These are phyloP conservation scores for Aspergillus incahuasiensis DNA, from an alignment of 495 filamentous ascomycete species.

Conservation along the genomic window DNA sequence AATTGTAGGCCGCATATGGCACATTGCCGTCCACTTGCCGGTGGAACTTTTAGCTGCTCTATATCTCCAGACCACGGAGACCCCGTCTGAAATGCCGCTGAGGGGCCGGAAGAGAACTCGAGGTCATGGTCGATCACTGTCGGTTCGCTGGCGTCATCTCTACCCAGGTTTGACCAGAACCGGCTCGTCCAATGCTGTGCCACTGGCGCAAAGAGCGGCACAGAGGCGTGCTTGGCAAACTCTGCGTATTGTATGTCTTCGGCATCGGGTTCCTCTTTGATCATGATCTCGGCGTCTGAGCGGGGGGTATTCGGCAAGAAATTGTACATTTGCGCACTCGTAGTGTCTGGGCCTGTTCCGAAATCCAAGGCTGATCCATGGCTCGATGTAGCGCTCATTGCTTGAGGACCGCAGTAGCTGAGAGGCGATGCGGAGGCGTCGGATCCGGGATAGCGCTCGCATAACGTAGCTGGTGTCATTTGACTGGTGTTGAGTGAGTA, in stretches of 20 bases:
- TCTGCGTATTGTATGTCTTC: slow-evolving; percentile 10
- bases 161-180: not conserved
- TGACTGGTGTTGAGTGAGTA: slow-evolving; percentile 18
- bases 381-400: slow-evolving; percentile 23
- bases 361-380: slow-evolving; percentile 23
- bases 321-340: slow-evolving; percentile 7
- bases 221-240: not conserved
- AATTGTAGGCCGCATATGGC: slow-evolving; percentile 74
- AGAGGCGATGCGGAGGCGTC: slow-evolving; percentile 22
- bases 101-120: not conserved
- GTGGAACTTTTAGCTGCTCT: slow-evolving; percentile 10
- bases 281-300: slow-evolving; percentile 12
- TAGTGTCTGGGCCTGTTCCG: slow-evolving; percentile 5
- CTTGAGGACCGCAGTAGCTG: slow-evolving; percentile 23
- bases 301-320: slow-evolving; percentile 25
- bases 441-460: slow-evolving; percentile 19
- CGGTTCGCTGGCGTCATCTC: not conserved
- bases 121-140: slow-evolving; percentile 1
- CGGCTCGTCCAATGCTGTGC: not conserved
- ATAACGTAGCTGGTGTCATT: slow-evolving; percentile 17
- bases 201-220: not conserved
- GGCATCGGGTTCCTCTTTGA: slow-evolving; percentile 14
- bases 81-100: slow-evolving; percentile 1
- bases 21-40: slow-evolving; percentile 60
- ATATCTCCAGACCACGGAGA: slow-evolving; percentile 12